Percentiles rank a stretch among this genome's conserved stretches.
Conservation (phyloP, 805 yeast genomes). For the Hagleromyces aurorensis region DNA sequence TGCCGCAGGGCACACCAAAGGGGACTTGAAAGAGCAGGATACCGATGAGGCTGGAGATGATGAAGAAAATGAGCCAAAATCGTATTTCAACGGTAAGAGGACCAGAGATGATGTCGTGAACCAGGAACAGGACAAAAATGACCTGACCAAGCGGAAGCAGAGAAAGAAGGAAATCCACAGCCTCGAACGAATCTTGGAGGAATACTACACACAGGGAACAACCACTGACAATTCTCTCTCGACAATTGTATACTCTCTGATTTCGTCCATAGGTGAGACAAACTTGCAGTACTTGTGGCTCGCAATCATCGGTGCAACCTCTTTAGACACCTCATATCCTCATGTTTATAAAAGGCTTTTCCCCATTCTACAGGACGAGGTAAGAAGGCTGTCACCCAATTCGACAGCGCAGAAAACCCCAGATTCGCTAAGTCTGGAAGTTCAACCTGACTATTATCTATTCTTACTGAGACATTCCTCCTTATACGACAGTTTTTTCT, state of each 20-base stretch:
- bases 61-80: slow-evolving; percentile 18
- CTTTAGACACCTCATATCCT: slow-evolving; percentile 67
- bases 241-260: slow-evolving; percentile 68
- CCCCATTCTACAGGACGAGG: slow-evolving; percentile 78
- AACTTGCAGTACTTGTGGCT: slow-evolving; percentile 67
- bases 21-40: slow-evolving; percentile 18
- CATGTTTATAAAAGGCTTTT: slow-evolving; percentile 62
- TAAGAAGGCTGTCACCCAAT: slow-evolving; percentile 52
- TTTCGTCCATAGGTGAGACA: slow-evolving; percentile 80
- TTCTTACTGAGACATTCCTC: slow-evolving; percentile 91
- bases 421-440: slow-evolving; percentile 41
- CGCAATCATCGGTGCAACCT: slow-evolving; percentile 79
- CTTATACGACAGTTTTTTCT: slow-evolving; percentile 79
- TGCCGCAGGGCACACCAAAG: no score
- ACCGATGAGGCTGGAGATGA: slow-evolving; percentile 29
- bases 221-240: slow-evolving; percentile 68
- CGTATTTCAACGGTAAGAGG: slow-evolving; percentile 20
- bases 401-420: slow-evolving; percentile 32
- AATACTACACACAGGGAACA: slow-evolving; percentile 80
- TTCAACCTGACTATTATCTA: slow-evolving; percentile 79
- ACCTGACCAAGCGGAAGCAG: slow-evolving; percentile 33
- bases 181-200: slow-evolving; percentile 52
- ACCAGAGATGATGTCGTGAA: slow-evolving; percentile 12
- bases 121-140: slow-evolving; percentile 12
- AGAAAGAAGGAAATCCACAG: slow-evolving; percentile 37